Base-by-base conservation (phyloP, 2,329 filamentous ascomycete species). In the Phialocephala subalpina region DNA sequence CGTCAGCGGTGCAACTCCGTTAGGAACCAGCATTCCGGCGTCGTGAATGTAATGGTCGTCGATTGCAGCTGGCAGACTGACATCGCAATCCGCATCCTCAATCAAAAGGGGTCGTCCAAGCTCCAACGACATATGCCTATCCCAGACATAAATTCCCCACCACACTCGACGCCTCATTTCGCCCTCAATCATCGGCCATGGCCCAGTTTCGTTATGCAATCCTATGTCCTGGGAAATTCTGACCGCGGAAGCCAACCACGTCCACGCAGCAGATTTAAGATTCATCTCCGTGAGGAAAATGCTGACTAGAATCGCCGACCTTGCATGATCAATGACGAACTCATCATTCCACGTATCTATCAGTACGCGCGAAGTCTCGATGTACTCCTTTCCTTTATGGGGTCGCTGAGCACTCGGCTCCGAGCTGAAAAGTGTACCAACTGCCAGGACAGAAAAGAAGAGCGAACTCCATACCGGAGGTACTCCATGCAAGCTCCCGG, bases 131-230 rank as follows among this genome's bases (percentile, higher is more conserved):
- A 97, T 81, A 29, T 92, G 86, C 68, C 94, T 88, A 80, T 99
- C 96, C 81, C 94, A 89, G 53, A 93, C 88, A 79, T 98, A 98
- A 64, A 97, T 87, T 16, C 92, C 89, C 94, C 96, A 99, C 95
- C 95, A 99, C 2, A 96, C 87, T 63, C 94, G 86, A 67, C 92
- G 88, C 62, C 94, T 88, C 88, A 95, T 94, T 78, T 98, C 95
- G 12, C 87, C 87, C 73, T 97, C 94, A 16, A 97, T 82, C 0
- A 89, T 84, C 1, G 91, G 86, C 84, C 90, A 93, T 0, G 89
- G 85, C 0, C 90, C 90, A 1, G 87, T 87, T 73, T 97, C 92
- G 7, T 87, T 82, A 73, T 97, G 90, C 11, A 98, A 82, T 0
- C 92, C 92, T 55, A 97, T 83, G 70, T 96, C 92, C 76, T 98